Evolutionary conservation across 768 basidiomycete species (phyloP).

Genomic region (Boletus sensibilis): DNA sequence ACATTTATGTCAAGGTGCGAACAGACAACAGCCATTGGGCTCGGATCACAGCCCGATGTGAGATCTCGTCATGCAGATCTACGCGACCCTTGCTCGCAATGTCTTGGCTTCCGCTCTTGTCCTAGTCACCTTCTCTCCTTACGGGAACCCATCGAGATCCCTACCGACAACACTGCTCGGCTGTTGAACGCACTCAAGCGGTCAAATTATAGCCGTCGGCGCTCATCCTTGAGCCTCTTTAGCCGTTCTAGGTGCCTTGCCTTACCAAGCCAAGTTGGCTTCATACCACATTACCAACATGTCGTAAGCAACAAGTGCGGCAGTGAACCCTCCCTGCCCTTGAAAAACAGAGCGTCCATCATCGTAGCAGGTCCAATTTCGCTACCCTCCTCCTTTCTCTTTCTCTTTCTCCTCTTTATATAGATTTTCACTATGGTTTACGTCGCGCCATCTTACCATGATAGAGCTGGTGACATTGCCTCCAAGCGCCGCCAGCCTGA

Average conservation of each 20-base stretch:
- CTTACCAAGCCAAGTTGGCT: background rate
- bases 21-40: background rate
- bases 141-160: background rate
- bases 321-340: conserved; percentile 6
- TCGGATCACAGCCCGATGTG: background rate
- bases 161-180: background rate
- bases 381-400: no score
- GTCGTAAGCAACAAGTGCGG: conserved; percentile 6
- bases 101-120: conserved; percentile 3
- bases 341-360: conserved; percentile 9
- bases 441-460: conserved; percentile 15
- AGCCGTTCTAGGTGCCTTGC: background rate
- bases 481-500: conserved; percentile 31
- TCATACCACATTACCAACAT: background rate
- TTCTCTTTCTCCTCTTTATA: background rate
- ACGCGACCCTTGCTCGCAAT: background rate
- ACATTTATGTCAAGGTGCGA: background rate
- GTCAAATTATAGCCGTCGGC: background rate
- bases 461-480: conserved; percentile 9
- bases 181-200: background rate
- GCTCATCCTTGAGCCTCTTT: background rate
- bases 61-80: conserved; percentile 5
- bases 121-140: background rate
- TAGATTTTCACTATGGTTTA: conserved; percentile 24
- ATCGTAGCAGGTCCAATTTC: background rate